Percentiles rank a stretch among this genome's conserved stretches.
Evolutionary conservation across 208 protist species (phyloP).

Genomic region (Angomonas ambiguus): DNA sequence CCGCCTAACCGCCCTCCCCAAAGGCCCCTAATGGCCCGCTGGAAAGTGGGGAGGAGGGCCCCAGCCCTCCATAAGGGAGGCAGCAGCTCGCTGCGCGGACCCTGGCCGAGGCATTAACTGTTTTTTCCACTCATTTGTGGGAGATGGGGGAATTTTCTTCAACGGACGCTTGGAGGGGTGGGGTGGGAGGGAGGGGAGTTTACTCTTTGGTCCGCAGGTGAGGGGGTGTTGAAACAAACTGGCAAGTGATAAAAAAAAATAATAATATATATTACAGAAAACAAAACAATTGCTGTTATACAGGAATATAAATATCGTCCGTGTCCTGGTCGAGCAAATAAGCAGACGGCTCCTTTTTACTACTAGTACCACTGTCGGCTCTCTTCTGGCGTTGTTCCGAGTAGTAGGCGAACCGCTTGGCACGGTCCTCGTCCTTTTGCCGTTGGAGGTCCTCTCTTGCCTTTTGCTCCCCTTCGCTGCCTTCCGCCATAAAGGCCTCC

Average conservation of each 20-base stretch:
- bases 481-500: constrained; percentile 58
- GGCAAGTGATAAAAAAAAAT: neutral
- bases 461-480: constrained; percentile 33
- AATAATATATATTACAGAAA: neutral
- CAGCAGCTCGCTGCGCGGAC: too few species aligned
- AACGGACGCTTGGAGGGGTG: too few species aligned
- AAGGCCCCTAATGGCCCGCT: too few species aligned
- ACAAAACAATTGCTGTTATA: neutral
- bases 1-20: too few species aligned
- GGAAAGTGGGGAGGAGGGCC: too few species aligned
- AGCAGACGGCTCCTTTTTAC: neutral
- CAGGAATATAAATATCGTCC: constrained; percentile 1
- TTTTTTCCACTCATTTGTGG: too few species aligned
- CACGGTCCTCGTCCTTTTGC: neutral
- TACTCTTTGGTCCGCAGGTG: neutral
- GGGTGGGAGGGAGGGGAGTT: neutral
- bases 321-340: neutral
- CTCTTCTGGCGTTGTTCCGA: neutral
- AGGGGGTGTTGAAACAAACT: neutral
- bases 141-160: too few species aligned
- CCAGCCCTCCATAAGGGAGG: too few species aligned
- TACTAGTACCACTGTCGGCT: neutral
- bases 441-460: constrained; percentile 17
- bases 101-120: too few species aligned
- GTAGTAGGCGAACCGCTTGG: neutral